These are phyloP conservation scores for Penicillium riverlandense DNA, from an alignment of 495 filamentous ascomycete species.

Conservation along the genomic window DNA sequence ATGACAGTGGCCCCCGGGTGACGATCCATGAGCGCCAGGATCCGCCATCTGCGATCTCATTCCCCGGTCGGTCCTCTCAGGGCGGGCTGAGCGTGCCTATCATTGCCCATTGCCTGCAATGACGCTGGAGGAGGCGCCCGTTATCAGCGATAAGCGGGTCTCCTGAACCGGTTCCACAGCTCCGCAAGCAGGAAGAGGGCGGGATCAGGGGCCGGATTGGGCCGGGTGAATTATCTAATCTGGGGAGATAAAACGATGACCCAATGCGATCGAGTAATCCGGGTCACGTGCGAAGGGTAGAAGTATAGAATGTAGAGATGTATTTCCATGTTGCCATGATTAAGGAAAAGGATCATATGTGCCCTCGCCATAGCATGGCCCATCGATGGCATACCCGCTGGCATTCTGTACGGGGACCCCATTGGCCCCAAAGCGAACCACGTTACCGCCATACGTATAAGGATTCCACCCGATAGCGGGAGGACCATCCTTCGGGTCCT, in stretches of 20 bases:
- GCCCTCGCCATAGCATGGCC: background rate
- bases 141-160: conserved; percentile 12
- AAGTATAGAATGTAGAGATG: too few relatives aligned
- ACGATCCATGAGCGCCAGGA: conserved; percentile 1
- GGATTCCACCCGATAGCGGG: background rate
- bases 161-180: conserved; percentile 10
- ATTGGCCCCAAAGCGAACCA: conserved; percentile 4
- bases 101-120: conserved; percentile 15
- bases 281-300: conserved; percentile 11
- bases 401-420: background rate
- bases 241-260: conserved; percentile 15
- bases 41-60: conserved; percentile 6
- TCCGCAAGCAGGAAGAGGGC: conserved; percentile 8
- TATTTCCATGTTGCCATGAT: too few relatives aligned
- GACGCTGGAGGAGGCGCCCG: conserved; percentile 13
- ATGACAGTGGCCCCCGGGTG: conserved; percentile 3
- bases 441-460: background rate
- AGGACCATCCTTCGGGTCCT: conserved; percentile 6
- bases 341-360: too few relatives aligned
- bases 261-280: conserved; percentile 39
- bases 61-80: background rate
- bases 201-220: conserved; percentile 3
- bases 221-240: conserved; percentile 13
- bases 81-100: conserved; percentile 12
- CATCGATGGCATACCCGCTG: conserved; percentile 2